Percentiles rank a stretch among this genome's conserved stretches.
Evolutionary conservation across 75 land plant genomes (phyloP).

Genomic region (Ceratopteris richardii): DNA sequence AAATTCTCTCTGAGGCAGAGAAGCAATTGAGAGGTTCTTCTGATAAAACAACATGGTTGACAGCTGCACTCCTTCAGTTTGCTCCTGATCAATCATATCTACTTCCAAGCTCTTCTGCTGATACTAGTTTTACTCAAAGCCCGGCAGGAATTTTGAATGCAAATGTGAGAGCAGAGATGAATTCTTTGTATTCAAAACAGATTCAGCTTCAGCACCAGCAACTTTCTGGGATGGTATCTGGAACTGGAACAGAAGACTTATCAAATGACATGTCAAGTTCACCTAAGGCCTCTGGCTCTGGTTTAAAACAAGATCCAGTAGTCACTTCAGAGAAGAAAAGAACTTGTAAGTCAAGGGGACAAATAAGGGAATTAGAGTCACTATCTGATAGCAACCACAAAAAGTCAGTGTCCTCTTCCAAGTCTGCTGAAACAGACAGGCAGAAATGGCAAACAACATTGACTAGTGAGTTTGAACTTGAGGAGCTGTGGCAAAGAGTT

Average conservation of each 20-base stretch:
- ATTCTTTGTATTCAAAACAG: neutral
- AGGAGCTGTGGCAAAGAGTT: slow-evolving; percentile 64
- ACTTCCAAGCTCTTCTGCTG: slow-evolving; percentile 60
- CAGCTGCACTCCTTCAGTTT: slow-evolving; percentile 92
- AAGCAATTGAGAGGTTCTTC: slow-evolving; percentile 78
- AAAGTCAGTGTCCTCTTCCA: too few species aligned
- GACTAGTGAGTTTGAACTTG: slow-evolving; percentile 25
- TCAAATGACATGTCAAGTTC: neutral
- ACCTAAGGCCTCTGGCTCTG: neutral
- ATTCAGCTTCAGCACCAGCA: neutral
- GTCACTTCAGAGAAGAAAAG: neutral
- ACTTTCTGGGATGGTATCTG: neutral
- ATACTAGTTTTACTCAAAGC: slow-evolving; percentile 50
- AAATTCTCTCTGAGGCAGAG: slow-evolving; percentile 89
- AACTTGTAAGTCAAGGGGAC: neutral
- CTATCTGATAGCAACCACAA: too few species aligned
- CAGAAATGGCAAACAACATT: slow-evolving; percentile 9
- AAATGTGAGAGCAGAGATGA: slow-evolving; percentile 14
- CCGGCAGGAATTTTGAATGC: slow-evolving; percentile 25
- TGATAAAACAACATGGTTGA: slow-evolving; percentile 87
- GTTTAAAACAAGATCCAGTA: neutral
- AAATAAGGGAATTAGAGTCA: too few species aligned
- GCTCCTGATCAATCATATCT: slow-evolving; percentile 92
- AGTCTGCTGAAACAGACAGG: neutral
- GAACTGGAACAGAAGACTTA: neutral